Evolutionary conservation across 495 filamentous ascomycete species (phyloP).

Genomic region (Trichoderma reesei): DNA sequence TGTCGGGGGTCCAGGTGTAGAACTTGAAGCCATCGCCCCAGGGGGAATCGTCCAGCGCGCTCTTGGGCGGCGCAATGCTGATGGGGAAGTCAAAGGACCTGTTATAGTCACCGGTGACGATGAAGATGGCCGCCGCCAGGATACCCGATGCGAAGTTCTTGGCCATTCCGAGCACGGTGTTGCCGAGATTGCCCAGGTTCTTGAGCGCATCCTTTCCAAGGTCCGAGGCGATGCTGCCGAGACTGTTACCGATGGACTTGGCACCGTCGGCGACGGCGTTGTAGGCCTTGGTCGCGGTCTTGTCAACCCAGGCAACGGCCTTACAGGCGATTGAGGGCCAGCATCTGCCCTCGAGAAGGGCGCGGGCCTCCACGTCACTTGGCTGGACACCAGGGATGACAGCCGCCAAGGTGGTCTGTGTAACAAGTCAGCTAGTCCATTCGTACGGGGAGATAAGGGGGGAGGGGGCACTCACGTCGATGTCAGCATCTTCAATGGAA

Average conservation of each 20-base stretch:
- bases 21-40: constrained; percentile 2
- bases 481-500: background rate
- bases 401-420: background rate
- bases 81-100: background rate
- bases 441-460: background rate
- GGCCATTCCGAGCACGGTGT: background rate
- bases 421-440: background rate
- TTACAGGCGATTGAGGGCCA: background rate
- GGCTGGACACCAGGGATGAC: background rate
- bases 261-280: background rate
- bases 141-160: background rate
- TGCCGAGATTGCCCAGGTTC: background rate
- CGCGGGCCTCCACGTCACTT: background rate
- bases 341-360: background rate
- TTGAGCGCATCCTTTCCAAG: background rate
- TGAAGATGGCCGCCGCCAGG: background rate
- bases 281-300: background rate
- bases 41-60: background rate
- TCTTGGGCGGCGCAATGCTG: background rate
- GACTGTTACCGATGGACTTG: background rate
- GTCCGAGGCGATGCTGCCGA: background rate
- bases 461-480: background rate
- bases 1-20: background rate
- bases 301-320: background rate
- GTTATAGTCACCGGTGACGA: background rate